These are phyloP conservation scores for Cupressus sempervirens DNA, from an alignment of 75 land plant species.

Conservation along the genomic window DNA sequence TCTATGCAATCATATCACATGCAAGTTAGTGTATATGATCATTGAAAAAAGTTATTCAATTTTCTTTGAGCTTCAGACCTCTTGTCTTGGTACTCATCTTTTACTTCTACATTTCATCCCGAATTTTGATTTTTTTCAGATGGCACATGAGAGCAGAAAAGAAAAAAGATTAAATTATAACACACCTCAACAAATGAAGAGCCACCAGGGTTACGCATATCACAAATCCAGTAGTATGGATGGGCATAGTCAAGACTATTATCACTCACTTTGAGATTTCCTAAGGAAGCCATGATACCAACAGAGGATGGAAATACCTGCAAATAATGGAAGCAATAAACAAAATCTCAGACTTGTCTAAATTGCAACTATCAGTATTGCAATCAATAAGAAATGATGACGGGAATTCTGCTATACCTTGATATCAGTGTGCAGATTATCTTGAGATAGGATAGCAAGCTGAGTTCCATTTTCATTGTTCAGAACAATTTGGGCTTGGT, in stretches of 20 bases:
- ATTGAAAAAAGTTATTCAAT: not conserved
- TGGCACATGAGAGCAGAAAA: not conserved
- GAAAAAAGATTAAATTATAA: not conserved
- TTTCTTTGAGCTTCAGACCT: not conserved
- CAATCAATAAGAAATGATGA: constrained; percentile 1
- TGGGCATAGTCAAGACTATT: constrained; percentile 62
- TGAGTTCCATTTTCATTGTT: constrained; percentile 73
- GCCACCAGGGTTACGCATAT: constrained; percentile 91
- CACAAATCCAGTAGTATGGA: constrained; percentile 80
- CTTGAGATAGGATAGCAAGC: constrained; percentile 77
- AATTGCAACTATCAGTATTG: not conserved
- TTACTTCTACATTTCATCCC: not conserved
- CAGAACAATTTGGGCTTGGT: constrained; percentile 66
- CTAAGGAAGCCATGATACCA: constrained; percentile 80
- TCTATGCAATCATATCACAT: not conserved
- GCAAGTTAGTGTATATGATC: not conserved
- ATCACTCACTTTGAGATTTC: constrained; percentile 88
- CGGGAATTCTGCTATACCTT: constrained; percentile 43
- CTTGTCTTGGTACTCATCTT: not conserved
- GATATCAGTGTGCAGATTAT: constrained; percentile 69
- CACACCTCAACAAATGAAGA: constrained; percentile 91
- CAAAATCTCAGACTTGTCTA: not conserved
- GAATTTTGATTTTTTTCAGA: not conserved
- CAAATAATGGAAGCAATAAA: not conserved
- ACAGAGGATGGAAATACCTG: constrained; percentile 90